Base-by-base conservation (phyloP, 2,329 filamentous ascomycete species). In the Zymoseptoria tritici region DNA sequence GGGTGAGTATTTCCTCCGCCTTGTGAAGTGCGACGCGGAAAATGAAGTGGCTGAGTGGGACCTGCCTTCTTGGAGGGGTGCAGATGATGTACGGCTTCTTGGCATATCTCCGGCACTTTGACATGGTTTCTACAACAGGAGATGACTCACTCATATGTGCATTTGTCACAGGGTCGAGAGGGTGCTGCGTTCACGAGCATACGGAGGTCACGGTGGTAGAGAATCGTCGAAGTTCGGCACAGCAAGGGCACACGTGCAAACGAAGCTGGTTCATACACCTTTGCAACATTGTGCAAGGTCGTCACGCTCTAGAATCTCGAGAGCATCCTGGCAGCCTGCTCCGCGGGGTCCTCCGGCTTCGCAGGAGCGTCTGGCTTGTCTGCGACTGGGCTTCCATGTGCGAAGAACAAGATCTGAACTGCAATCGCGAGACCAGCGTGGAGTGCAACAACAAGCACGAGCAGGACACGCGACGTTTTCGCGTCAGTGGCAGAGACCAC, bases 391-490 rank as follows among this genome's bases (percentile, higher is more conserved):
- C 65, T 68, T 4, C 66, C 66, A 58, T 78, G 83, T 67, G 91
- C 92, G 77, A 99, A 99, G 82, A 97, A 97, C 26, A 97, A 78
- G 60, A 97, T 87, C 82, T 97, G 97, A 77, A 99, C 97, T 4
- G 93, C 90, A 69, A 97, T 84, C 1, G 93, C 85, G 66, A 99
- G 80, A n/a, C 88, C 94, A 26, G 91, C 87, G 77, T 99, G 94
- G 63, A 97, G 80, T 29, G 84, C 82, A 29, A 97, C 83, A 24
- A 99, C 92, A 21, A 93, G 79, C 56, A 97, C 80, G 61, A 99
- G 81, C 63, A 99, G 77, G 21, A 91, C 81, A 82, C 95, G 96
- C 76, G 90, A 94, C 22, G 90, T 91, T 80, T 96, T 91, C 63
- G 87, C 86, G 75, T 97, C 94, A 36, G 92, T 97, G 53, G 93